A percentile compares a stretch with the other conserved stretches of the same genome.
Conservation (phyloP, 2,329 filamentous ascomycete species). For the Chrysoporthe cubensis region DNA sequence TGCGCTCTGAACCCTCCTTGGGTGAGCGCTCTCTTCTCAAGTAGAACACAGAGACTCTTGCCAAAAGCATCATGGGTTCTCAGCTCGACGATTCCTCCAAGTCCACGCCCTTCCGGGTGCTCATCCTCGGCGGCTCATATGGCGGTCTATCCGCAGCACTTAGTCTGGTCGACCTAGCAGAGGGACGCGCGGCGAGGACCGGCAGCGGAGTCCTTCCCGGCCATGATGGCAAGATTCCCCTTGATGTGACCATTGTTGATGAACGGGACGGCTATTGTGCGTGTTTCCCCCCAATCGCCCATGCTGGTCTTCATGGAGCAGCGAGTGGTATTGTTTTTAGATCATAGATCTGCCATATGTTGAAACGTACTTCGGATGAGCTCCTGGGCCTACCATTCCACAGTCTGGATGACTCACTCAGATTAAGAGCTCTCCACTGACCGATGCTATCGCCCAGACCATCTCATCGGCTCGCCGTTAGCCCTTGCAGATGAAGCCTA, state of each 20-base stretch:
- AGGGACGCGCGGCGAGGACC: slow-evolving; percentile 57
- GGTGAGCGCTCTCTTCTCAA: not conserved
- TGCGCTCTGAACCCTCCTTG: not conserved
- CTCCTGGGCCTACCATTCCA: not conserved
- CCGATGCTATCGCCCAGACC: slow-evolving; percentile 53
- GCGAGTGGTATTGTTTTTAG: no score
- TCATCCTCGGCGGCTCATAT: slow-evolving; percentile 74
- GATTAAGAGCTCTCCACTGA: no score
- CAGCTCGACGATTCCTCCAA: slow-evolving; percentile 16
- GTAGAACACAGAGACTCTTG: not conserved
- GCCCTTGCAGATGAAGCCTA: slow-evolving; percentile 68
- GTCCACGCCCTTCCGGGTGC: slow-evolving; percentile 52
- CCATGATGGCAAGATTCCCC: slow-evolving; percentile 46
- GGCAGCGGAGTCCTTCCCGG: slow-evolving; percentile 33
- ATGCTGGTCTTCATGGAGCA: no score
- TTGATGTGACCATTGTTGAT: slow-evolving; percentile 76
- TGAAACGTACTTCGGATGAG: no score
- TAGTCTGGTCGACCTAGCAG: slow-evolving; percentile 69
- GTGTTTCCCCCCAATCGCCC: slow-evolving; percentile 36
- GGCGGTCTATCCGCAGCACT: slow-evolving; percentile 69
- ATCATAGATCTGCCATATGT: no score
- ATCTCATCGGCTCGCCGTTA: slow-evolving; percentile 76
- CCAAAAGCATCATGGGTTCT: slow-evolving; percentile 17
- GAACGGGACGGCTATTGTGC: slow-evolving; percentile 83
- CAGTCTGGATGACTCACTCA: not conserved